Percentiles rank a stretch among this genome's conserved stretches.
Evolutionary conservation across 345 rosid species (phyloP).

Genomic region (Melaleuca quinquenervia): DNA sequence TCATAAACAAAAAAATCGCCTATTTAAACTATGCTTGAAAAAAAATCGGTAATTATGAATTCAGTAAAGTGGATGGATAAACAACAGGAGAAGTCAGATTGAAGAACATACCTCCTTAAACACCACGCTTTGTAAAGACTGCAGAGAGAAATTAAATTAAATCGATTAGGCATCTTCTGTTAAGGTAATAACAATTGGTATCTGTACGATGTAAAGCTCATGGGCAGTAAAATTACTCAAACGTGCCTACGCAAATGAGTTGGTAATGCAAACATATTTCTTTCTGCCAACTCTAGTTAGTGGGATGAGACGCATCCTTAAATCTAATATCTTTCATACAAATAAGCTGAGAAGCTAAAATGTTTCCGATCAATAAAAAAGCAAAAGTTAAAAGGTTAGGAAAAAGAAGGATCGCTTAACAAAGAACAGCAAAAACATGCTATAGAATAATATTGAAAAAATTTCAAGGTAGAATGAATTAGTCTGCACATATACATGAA

Average conservation of each 20-base stretch:
- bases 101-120: conserved; percentile 72
- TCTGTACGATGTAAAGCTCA: not conserved
- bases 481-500: not conserved
- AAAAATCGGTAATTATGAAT: not conserved
- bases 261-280: not conserved
- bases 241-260: not conserved
- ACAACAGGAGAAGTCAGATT: not conserved
- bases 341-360: not conserved
- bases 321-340: not conserved
- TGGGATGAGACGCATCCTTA: not conserved
- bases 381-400: not conserved
- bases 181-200: not conserved
- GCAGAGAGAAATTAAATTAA: conserved; percentile 24
- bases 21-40: not conserved
- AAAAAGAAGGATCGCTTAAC: not conserved
- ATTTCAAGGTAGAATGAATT: not conserved
- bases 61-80: not conserved
- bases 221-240: not conserved
- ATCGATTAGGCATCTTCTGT: conserved; percentile 6
- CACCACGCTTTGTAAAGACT: conserved; percentile 95
- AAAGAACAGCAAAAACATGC: not conserved
- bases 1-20: not conserved
- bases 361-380: not conserved
- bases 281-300: not conserved
- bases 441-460: not conserved